These are phyloP conservation scores for Backusella parvicylindrica DNA, from an alignment of 192 early-diverging fungal species.

Conservation along the genomic window DNA sequence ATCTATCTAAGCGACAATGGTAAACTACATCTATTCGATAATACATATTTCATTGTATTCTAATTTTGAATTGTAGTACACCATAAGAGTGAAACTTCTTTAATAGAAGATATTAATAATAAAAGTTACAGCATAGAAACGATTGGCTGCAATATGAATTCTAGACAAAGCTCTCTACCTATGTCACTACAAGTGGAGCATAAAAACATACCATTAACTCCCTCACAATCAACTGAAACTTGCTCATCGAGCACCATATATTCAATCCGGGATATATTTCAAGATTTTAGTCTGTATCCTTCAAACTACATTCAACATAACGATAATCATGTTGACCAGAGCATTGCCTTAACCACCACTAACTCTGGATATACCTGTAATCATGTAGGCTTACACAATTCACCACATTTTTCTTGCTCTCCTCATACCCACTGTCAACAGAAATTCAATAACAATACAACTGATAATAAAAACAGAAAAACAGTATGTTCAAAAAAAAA, in stretches of 20 bases:
- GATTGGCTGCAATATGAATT: not conserved
- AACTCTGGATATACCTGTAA: not conserved
- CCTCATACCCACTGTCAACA: not conserved
- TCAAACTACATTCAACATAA: not conserved
- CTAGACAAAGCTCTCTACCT: not conserved
- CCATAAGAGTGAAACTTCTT: not conserved
- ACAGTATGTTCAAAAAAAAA: not conserved
- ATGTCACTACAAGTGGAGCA: not conserved
- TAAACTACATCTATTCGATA: not conserved
- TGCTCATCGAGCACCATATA: not conserved
- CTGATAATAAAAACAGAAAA: not conserved
- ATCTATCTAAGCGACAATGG: not conserved
- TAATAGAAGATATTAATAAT: not conserved
- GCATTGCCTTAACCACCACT: not conserved
- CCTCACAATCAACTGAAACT: not conserved
- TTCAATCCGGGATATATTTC: not conserved
- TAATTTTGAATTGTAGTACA: not conserved
- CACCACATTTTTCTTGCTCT: not conserved
- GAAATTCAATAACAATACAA: not conserved
- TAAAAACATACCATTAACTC: not conserved
- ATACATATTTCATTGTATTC: not conserved
- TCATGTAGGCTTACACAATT: not conserved
- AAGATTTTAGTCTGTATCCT: not conserved
- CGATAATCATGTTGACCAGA: not conserved
- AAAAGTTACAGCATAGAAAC: not conserved